A percentile compares a stretch with the other conserved stretches of the same genome.
These are phyloP conservation scores for Coniophora puteana DNA, from an alignment of 1,284 basidiomycete genomes.

Conservation along the genomic window DNA sequence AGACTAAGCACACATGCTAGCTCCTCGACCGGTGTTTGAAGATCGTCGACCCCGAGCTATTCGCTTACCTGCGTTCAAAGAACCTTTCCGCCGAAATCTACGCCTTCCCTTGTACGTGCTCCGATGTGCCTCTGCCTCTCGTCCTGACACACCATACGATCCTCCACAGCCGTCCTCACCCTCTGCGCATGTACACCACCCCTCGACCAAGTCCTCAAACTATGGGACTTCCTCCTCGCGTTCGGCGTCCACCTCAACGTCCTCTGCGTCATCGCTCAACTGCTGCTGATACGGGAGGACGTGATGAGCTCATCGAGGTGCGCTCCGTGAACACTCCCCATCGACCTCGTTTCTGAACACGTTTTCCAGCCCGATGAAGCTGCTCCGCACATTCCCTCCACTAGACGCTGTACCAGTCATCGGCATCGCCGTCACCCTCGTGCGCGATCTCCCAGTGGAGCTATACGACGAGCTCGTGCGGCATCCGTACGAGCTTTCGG, in stretches of 20 bases:
- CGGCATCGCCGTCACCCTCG: conserved; percentile 88
- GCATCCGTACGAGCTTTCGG: conserved; percentile 75
- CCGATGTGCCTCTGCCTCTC: conserved; percentile 2
- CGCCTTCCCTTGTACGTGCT: conserved; percentile 86
- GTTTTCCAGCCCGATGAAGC: conserved; percentile 82
- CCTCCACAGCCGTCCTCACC: conserved; percentile 79
- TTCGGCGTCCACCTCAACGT: conserved; percentile 97
- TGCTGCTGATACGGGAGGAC: conserved; percentile 85
- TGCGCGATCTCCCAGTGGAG: conserved; percentile 86
- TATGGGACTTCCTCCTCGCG: conserved; percentile 97
- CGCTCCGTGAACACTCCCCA: conserved; percentile 18
- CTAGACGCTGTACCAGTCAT: conserved; percentile 86
- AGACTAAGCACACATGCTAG: no score
- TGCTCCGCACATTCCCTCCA: conserved; percentile 92
- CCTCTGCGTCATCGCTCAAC: conserved; percentile 92
- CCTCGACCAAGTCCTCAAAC: conserved; percentile 85
- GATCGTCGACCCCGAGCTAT: conserved; percentile 87
- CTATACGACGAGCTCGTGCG: conserved; percentile 87
- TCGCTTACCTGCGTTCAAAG: conserved; percentile 77
- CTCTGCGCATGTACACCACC: conserved; percentile 97
- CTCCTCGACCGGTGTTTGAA: conserved; percentile 89
- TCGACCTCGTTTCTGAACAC: conserved; percentile 11
- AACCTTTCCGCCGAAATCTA: conserved; percentile 98
- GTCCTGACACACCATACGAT: conserved; percentile 4
- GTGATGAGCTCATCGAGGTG: conserved; percentile 84